These are phyloP conservation scores for Lichenothelia convexa DNA, from an alignment of 495 filamentous ascomycete species.

Conservation along the genomic window DNA sequence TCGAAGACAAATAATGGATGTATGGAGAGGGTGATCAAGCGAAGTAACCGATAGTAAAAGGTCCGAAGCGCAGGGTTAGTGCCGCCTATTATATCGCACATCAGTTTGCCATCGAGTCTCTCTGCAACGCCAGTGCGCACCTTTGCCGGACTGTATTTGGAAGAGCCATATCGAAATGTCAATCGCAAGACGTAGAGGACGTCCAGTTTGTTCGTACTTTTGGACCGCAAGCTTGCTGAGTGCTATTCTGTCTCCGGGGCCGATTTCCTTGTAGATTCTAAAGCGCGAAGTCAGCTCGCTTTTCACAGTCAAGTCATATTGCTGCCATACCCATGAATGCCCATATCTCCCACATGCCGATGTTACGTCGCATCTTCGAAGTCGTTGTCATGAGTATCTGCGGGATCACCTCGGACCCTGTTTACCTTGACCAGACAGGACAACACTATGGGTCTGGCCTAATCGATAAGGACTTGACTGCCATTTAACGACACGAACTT, in stretches of 20 bases:
- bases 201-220: constrained; percentile 46
- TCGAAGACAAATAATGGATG: constrained; percentile 94
- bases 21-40: constrained; percentile 60
- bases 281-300: constrained; percentile 3
- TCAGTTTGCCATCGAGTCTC: too few relatives aligned
- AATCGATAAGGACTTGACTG: too few relatives aligned
- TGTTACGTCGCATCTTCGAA: too few relatives aligned
- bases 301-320: background rate
- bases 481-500: too few relatives aligned
- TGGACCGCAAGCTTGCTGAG: constrained; percentile 67
- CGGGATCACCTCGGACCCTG: too few relatives aligned
- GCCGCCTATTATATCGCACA: constrained; percentile 51
- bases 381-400: too few relatives aligned
- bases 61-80: constrained; percentile 82
- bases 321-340: constrained; percentile 20
- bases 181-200: constrained; percentile 73
- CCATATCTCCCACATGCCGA: constrained; percentile 19
- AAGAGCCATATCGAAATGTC: constrained; percentile 98
- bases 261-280: constrained; percentile 82
- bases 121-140: too few relatives aligned
- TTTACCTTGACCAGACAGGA: too few relatives aligned
- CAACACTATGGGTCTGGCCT: too few relatives aligned
- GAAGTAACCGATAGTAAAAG: constrained; percentile 78
- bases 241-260: constrained; percentile 58
- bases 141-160: constrained; percentile 63